A percentile compares a stretch with the other conserved stretches of the same genome.
These are phyloP conservation scores for Leccinum rimulosum DNA, from an alignment of 768 basidiomycete genomes.

Conservation along the genomic window DNA sequence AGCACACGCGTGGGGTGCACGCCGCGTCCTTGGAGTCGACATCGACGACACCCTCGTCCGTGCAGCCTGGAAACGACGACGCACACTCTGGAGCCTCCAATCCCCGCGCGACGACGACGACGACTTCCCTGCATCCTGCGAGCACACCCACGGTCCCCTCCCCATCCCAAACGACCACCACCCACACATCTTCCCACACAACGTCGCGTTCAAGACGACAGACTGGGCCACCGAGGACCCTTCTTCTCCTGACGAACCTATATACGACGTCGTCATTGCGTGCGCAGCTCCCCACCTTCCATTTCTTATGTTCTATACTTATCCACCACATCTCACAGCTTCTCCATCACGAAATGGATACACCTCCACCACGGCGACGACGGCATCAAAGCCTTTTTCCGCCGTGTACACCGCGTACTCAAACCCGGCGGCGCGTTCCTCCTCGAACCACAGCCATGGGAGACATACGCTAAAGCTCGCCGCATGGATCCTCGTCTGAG, in stretches of 20 bases:
- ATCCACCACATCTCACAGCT: slow-evolving; percentile 17
- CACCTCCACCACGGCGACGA: slow-evolving; percentile 80
- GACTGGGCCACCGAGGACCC: slow-evolving; percentile 69
- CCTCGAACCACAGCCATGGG: slow-evolving; percentile 85
- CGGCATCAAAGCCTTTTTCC: slow-evolving; percentile 68
- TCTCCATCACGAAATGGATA: slow-evolving; percentile 92
- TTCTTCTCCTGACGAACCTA: slow-evolving; percentile 52
- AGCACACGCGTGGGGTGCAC: slow-evolving; percentile 67
- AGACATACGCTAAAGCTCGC: slow-evolving; percentile 75
- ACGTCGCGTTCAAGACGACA: slow-evolving; percentile 65
- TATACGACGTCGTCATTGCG: slow-evolving; percentile 82
- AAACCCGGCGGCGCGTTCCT: slow-evolving; percentile 65
- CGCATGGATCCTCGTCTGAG: slow-evolving; percentile 63
- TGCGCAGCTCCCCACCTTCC: slow-evolving; percentile 35
- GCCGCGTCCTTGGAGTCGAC: slow-evolving; percentile 78
- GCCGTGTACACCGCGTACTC: slow-evolving; percentile 54
- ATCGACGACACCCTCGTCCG: slow-evolving; percentile 77
- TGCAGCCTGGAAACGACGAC: slow-evolving; percentile 70
- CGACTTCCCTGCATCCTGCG: slow-evolving; percentile 78
- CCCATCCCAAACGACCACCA: slow-evolving; percentile 49
- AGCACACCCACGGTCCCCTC: slow-evolving; percentile 72
- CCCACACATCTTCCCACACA: slow-evolving; percentile 67
- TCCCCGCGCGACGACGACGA: slow-evolving; percentile 29
- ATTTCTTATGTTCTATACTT: background rate
- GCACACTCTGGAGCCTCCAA: slow-evolving; percentile 70